Evolutionary conservation across 352 stramenopile species (phyloP).

Genomic region (Phytophthora pinifolia): DNA sequence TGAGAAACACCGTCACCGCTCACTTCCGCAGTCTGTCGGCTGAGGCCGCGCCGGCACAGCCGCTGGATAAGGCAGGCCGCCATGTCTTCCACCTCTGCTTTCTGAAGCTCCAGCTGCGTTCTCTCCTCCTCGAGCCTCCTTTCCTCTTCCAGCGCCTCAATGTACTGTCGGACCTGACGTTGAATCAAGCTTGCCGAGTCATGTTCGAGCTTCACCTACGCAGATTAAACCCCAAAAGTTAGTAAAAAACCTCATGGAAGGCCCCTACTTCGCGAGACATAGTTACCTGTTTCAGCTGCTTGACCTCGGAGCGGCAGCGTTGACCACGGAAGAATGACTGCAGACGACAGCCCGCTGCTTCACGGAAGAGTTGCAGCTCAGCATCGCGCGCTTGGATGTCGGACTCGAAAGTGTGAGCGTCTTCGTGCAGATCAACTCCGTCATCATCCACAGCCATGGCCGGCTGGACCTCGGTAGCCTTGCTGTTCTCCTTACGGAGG

Average conservation of each 20-base stretch:
- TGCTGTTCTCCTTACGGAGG: constrained; percentile 14
- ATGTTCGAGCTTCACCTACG: constrained; percentile 22
- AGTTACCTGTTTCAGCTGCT: constrained; percentile 29
- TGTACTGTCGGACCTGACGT: constrained; percentile 24
- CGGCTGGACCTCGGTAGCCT: constrained; percentile 1
- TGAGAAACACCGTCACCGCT: neutral
- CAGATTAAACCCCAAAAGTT: neutral
- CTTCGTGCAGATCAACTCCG: constrained; percentile 28
- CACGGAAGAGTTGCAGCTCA: constrained; percentile 28
- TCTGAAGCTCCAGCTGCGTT: constrained; percentile 27
- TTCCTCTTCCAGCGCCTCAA: constrained; percentile 1
- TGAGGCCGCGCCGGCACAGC: constrained; percentile 26
- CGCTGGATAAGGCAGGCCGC: constrained; percentile 45
- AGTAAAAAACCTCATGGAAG: neutral
- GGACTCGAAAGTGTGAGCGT: constrained; percentile 19
- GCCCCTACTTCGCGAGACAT: neutral
- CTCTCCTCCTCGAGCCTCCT: constrained; percentile 14
- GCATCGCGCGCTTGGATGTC: constrained; percentile 17
- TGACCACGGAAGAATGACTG: constrained; percentile 39
- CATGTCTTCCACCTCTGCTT: constrained; percentile 42
- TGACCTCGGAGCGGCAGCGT: constrained; percentile 27
- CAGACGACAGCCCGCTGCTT: constrained; percentile 29
- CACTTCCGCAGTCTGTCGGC: neutral
- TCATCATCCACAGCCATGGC: neutral
- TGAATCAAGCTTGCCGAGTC: constrained; percentile 29